These are phyloP conservation scores for Medicago truncatula DNA, from an alignment of 306 rosid genomes.

Conservation along the genomic window DNA sequence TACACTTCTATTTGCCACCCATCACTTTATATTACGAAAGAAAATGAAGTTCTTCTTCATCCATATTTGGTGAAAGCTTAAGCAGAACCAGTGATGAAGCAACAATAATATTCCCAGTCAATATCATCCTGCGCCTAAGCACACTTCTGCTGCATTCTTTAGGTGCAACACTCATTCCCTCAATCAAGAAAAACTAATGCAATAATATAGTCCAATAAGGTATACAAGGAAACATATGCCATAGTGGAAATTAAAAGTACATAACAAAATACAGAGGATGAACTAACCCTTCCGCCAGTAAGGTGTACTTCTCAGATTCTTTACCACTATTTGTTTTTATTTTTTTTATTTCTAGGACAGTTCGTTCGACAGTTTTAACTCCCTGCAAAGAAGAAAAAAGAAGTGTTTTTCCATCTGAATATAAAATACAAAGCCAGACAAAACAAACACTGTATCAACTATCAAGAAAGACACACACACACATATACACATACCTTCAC, in stretches of 20 bases:
- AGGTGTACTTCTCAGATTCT: slow-evolving; percentile 55
- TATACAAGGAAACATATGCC: slow-evolving; percentile 24
- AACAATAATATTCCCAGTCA: neutral
- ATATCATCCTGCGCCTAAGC: neutral
- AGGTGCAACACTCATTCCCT: neutral
- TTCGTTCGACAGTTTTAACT: slow-evolving; percentile 76
- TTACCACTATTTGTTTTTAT: slow-evolving; percentile 47
- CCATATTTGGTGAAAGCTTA: slow-evolving; percentile 16
- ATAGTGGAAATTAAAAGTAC: slow-evolving; percentile 18
- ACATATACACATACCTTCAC: slow-evolving; percentile 63
- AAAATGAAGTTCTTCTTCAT: slow-evolving; percentile 16
- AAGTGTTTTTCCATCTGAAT: slow-evolving; percentile 21
- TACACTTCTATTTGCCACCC: slow-evolving; percentile 27
- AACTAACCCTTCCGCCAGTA: slow-evolving; percentile 94
- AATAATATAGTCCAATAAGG: neutral
- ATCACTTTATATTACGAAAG: slow-evolving; percentile 7
- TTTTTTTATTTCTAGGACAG: slow-evolving; percentile 54
- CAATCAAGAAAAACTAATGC: slow-evolving; percentile 7
- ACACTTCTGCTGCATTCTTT: slow-evolving; percentile 5
- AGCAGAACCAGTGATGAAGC: neutral
- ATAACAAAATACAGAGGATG: slow-evolving; percentile 27
- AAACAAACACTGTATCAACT: slow-evolving; percentile 2
- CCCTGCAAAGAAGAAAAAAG: slow-evolving; percentile 65
- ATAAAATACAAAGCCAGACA: slow-evolving; percentile 11
- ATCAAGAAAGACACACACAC: slow-evolving; percentile 11